Evolutionary conservation across 257 asterid genomes (phyloP).

Genomic region (Solanum verrucosum): DNA sequence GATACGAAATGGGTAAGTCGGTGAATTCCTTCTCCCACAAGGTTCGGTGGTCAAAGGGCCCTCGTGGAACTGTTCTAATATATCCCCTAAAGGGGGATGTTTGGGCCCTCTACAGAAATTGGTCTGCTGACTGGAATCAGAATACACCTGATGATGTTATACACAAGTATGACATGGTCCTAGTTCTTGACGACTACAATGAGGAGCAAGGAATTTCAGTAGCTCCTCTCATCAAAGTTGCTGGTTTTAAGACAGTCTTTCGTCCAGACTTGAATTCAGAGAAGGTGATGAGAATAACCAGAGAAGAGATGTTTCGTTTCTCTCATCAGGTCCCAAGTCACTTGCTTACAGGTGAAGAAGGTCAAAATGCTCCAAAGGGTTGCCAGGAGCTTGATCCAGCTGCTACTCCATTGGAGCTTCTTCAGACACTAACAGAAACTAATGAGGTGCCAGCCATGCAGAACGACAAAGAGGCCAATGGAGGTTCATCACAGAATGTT

Average conservation of each 20-base stretch:
- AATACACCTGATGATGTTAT: conserved; percentile 20
- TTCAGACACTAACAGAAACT: conserved; percentile 3
- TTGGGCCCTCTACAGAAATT: conserved; percentile 21
- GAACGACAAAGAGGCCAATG: conserved; percentile 6
- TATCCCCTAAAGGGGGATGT: conserved; percentile 16
- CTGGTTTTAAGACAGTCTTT: conserved; percentile 20
- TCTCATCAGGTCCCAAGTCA: conserved; percentile 23
- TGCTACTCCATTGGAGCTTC: conserved; percentile 23
- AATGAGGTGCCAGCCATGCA: not conserved
- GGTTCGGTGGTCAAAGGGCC: conserved; percentile 21
- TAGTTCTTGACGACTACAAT: conserved; percentile 16
- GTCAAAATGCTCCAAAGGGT: conserved; percentile 18
- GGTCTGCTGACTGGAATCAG: conserved; percentile 23
- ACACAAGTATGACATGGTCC: conserved; percentile 24
- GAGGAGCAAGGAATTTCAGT: conserved; percentile 20
- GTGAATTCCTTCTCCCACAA: conserved; percentile 23
- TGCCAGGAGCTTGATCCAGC: conserved; percentile 29
- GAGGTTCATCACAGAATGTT: conserved; percentile 7
- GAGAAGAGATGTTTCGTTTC: conserved; percentile 29
- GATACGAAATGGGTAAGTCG: conserved; percentile 2
- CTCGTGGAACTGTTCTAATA: conserved; percentile 14
- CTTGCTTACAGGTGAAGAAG: conserved; percentile 23
- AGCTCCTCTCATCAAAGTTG: conserved; percentile 18
- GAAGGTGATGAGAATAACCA: conserved; percentile 6
- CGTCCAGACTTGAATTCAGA: conserved; percentile 1